These are phyloP conservation scores for Mucor plumbeus DNA, from an alignment of 371 early-diverging fungal genomes.

Conservation along the genomic window DNA sequence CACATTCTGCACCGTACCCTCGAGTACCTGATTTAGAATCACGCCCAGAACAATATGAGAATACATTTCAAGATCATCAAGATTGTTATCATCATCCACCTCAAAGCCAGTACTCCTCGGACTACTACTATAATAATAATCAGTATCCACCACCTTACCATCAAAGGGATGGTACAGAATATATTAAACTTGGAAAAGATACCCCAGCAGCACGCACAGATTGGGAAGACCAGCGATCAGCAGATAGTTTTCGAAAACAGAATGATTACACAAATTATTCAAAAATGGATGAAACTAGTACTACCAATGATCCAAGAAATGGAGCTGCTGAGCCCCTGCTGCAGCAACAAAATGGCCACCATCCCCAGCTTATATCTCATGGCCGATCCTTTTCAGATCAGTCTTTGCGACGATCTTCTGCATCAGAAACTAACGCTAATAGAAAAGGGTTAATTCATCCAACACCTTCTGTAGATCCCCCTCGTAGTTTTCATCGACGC, in stretches of 20 bases:
- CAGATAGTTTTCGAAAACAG: neutral
- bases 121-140: neutral
- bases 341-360: neutral
- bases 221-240: neutral
- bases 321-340: conserved; percentile 3
- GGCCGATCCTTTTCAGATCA: conserved; percentile 24
- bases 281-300: neutral
- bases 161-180: neutral
- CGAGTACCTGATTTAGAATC: neutral
- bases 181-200: neutral
- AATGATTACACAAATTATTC: neutral
- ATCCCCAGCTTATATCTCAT: conserved; percentile 8
- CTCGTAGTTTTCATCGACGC: conserved; percentile 12
- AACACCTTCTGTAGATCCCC: conserved; percentile 10
- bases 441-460: neutral
- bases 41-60: neutral
- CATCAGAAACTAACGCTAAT: neutral
- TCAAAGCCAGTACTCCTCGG: neutral
- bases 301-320: neutral
- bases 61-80: neutral
- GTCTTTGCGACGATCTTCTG: conserved; percentile 17
- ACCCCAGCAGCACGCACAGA: neutral
- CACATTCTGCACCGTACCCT: neutral
- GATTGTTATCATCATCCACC: neutral
- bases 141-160: neutral